A percentile compares a stretch with the other conserved stretches of the same genome.
phyloP scores from a whole-genome alignment of 768 basidiomycete species.

The Agrocybe praecox region DNA sequence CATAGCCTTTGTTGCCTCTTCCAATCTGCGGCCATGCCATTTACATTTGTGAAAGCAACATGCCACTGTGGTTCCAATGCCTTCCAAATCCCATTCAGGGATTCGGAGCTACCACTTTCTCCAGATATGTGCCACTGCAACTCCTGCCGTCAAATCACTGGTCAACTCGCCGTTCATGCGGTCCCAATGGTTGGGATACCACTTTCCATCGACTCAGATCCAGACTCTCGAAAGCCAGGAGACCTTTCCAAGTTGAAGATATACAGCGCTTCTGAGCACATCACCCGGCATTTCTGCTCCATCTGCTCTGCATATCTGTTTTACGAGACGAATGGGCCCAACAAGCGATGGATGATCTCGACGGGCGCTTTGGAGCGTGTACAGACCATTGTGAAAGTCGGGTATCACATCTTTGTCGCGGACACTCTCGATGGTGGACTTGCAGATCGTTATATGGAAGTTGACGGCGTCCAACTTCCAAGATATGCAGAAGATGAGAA shows the following conservation, averaged over 20 bases:
- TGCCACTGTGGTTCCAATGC: slow-evolving; percentile 30
- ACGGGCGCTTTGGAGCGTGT: slow-evolving; percentile 20
- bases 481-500: slow-evolving; percentile 13
- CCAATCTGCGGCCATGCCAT: slow-evolving; percentile 1
- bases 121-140: slow-evolving; percentile 29
- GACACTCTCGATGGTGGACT: slow-evolving; percentile 26
- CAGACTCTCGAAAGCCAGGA: slow-evolving; percentile 10
- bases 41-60: slow-evolving; percentile 24
- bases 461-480: slow-evolving; percentile 14
- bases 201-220: slow-evolving; percentile 3
- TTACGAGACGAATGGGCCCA: slow-evolving; percentile 1
- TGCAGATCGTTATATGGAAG: slow-evolving; percentile 16
- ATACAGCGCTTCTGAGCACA: slow-evolving; percentile 9
- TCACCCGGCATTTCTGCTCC: slow-evolving; percentile 23
- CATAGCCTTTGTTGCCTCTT: no score
- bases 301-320: slow-evolving; percentile 20
- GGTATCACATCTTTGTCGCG: slow-evolving; percentile 20
- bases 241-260: slow-evolving; percentile 16
- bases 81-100: slow-evolving; percentile 24
- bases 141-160: slow-evolving; percentile 29
- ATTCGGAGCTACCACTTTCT: slow-evolving; percentile 18
- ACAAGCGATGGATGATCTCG: slow-evolving; percentile 13
- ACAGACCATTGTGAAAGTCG: slow-evolving; percentile 23
- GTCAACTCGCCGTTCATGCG: slow-evolving; percentile 20
- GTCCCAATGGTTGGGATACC: slow-evolving; percentile 14